Percentiles rank a stretch among this genome's conserved stretches.
Evolutionary conservation across 495 filamentous ascomycete species (phyloP).

Genomic region (Aspergillus incahuasiensis): DNA sequence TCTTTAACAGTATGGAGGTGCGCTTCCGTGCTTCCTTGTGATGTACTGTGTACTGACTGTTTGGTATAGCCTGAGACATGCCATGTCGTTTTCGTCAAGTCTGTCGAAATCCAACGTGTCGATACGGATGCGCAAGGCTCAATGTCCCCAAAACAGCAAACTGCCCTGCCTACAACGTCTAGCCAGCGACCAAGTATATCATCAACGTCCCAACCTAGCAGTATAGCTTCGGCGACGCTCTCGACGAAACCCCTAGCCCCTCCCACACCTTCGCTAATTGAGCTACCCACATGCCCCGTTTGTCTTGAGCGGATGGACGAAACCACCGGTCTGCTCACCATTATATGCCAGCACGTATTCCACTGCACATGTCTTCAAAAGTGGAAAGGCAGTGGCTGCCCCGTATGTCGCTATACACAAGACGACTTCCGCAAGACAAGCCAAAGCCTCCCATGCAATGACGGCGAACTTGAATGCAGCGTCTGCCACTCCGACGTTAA

Average conservation of each 20-base stretch:
- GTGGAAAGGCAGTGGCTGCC: constrained; percentile 91
- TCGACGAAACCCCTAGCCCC: constrained; percentile 81
- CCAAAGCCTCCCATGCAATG: constrained; percentile 27
- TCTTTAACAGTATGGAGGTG: constrained; percentile 93
- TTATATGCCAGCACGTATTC: constrained; percentile 96
- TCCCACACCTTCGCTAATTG: constrained; percentile 82
- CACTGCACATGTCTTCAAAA: constrained; percentile 96
- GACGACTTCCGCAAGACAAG: constrained; percentile 40
- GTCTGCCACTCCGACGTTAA: constrained; percentile 74
- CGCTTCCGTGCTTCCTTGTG: constrained; percentile 19
- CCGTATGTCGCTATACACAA: constrained; percentile 88
- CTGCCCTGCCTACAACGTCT: constrained; percentile 37
- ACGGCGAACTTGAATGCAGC: constrained; percentile 54
- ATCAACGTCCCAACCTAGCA: constrained; percentile 39
- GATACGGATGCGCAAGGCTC: constrained; percentile 20
- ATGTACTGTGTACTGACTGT: constrained; percentile 18
- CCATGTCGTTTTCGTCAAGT: constrained; percentile 92
- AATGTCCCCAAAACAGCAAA: constrained; percentile 27
- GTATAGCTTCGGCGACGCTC: constrained; percentile 49
- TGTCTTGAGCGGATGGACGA: constrained; percentile 99
- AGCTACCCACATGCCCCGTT: constrained; percentile 93
- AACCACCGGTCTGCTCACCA: constrained; percentile 88
- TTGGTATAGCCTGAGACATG: constrained; percentile 83
- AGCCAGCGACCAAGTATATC: constrained; percentile 27
- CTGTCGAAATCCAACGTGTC: constrained; percentile 61